A percentile compares a stretch with the other conserved stretches of the same genome.
phyloP scores from a whole-genome alignment of 192 early-diverging fungal genomes.

The Rhizoclosmatium globosum region DNA sequence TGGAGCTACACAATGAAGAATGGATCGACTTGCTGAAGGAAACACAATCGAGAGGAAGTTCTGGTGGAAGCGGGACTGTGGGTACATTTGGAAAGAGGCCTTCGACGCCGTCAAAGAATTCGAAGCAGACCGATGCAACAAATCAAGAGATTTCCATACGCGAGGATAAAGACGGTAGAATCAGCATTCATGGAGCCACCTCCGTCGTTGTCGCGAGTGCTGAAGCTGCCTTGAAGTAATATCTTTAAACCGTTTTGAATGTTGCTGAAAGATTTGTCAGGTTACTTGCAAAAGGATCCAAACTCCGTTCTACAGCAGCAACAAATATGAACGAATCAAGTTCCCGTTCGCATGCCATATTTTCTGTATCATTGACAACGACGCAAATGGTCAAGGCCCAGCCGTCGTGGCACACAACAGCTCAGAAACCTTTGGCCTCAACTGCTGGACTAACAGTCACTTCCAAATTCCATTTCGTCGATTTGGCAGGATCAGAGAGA shows the following conservation, averaged over 20 bases:
- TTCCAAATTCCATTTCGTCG: conserved; percentile 97
- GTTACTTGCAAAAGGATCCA: conserved; percentile 73
- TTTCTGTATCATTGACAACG: conserved; percentile 74
- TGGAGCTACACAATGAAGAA: conserved; percentile 98
- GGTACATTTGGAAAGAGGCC: not conserved
- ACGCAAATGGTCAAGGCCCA: conserved; percentile 58
- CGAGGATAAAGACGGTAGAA: conserved; percentile 83
- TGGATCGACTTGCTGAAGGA: conserved; percentile 84
- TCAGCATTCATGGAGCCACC: conserved; percentile 80
- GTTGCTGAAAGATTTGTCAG: conserved; percentile 18
- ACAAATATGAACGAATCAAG: conserved; percentile 94
- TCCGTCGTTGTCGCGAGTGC: conserved; percentile 56
- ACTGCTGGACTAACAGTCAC: conserved; percentile 68
- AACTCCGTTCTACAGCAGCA: conserved; percentile 79
- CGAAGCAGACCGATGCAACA: not conserved
- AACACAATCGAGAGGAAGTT: not conserved
- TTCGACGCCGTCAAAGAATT: not conserved
- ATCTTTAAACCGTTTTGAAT: not conserved
- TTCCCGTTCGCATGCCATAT: conserved; percentile 96
- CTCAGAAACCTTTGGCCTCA: not conserved
- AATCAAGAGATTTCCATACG: conserved; percentile 66
- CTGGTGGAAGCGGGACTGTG: not conserved
- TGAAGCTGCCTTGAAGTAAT: conserved; percentile 35
- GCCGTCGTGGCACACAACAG: conserved; percentile 27
- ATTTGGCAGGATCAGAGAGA: conserved; percentile 90